Evolutionary conservation across 352 stramenopile species (phyloP), one percentile per base, ranked within the genome.

Genomic region (Globisporangium okanoganense): DNA sequence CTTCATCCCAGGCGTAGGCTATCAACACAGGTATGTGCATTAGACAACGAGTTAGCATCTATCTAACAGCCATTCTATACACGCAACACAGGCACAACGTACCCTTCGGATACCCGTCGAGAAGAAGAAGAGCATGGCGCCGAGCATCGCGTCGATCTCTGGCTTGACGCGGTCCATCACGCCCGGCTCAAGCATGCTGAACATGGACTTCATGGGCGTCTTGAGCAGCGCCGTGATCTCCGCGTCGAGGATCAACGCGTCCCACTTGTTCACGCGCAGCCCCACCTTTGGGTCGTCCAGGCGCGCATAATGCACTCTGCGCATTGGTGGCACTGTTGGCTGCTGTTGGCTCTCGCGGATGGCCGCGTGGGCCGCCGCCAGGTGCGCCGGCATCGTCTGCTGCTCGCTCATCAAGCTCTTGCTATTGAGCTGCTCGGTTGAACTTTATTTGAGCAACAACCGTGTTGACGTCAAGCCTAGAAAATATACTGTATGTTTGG

Each of bases 1-100:
- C 58, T 89, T 89, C 85, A 94, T 94, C 2, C 85, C 85, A 8
- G 85, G 85, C 9, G 85, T 94, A 5, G 83, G 78, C 85, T 94
- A 45, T 33, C 35, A 13, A 45, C 2, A 50, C 24, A 55, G n/a
- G n/a, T n/a, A n/a, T n/a, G n/a, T n/a, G n/a, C n/a, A n/a, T n/a
- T n/a, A n/a, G n/a, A n/a, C n/a, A n/a, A n/a, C n/a, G n/a, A n/a
- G n/a, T n/a, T n/a, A n/a, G n/a, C n/a, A n/a, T n/a, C n/a, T n/a
- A n/a, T n/a, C n/a, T n/a, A n/a, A n/a, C n/a, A n/a, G n/a, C n/a
- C n/a, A n/a, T n/a, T n/a, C 33, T 20, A 48, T 24, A 51, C 5
- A 24, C 45, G 41, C 44, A 36, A 9, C 3, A 33, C 47, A 40
- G 5, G 10, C 5, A 38, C 0, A 6, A 65, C 73, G 31, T 62